These are phyloP conservation scores for Skeletonema costatum DNA, from an alignment of 108 stramenopile genomes.

Conservation along the genomic window DNA sequence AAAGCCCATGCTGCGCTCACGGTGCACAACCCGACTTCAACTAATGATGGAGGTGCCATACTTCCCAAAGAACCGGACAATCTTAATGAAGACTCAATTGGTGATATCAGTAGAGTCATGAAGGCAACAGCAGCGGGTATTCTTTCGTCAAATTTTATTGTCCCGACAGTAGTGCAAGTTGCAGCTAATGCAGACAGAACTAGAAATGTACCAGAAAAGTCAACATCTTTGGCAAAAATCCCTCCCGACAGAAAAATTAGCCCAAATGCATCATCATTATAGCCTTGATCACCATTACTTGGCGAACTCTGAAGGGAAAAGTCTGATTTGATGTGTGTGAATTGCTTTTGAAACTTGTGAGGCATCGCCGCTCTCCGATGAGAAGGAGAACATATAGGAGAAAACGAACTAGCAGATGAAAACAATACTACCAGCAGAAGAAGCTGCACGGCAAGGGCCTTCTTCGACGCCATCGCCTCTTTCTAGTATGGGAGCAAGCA, in stretches of 20 bases:
- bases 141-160: slow-evolving; percentile 10
- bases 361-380: not conserved
- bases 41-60: not conserved
- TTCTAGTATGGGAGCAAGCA: no score
- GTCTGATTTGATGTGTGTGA: not conserved
- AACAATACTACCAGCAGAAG: not conserved
- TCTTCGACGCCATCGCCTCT: no score
- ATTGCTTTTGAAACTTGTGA: not conserved
- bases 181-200: slow-evolving; percentile 50
- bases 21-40: slow-evolving; percentile 19
- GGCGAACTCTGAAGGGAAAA: not conserved
- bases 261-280: slow-evolving; percentile 74
- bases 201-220: slow-evolving; percentile 52
- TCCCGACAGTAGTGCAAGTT: slow-evolving; percentile 2
- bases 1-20: slow-evolving; percentile 23
- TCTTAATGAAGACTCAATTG: slow-evolving; percentile 21
- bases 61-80: slow-evolving; percentile 9
- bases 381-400: not conserved
- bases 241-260: slow-evolving; percentile 49
- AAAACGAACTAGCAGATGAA: not conserved
- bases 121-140: slow-evolving; percentile 19
- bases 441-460: not conserved
- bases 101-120: slow-evolving; percentile 13
- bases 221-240: slow-evolving; percentile 37
- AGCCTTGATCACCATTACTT: slow-evolving; percentile 9